Evolutionary conservation across 1,139 yeast species (phyloP).

Genomic region (Petasospora rhodanensis): DNA sequence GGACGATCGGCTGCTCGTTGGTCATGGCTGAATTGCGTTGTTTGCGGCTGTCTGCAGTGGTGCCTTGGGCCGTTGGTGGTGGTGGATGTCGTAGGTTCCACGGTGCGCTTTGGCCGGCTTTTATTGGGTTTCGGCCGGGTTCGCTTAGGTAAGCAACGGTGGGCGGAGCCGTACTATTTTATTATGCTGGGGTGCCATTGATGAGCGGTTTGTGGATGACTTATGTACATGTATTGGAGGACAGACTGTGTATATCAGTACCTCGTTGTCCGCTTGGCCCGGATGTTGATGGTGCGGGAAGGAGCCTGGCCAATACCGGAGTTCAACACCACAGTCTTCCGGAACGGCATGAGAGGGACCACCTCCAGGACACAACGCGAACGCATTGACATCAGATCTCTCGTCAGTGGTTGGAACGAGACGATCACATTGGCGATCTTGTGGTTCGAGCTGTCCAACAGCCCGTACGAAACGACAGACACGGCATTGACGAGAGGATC

Average conservation of each 20-base stretch:
- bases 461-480: constrained; percentile 28
- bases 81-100: not conserved
- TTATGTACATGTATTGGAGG: not conserved
- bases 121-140: no score
- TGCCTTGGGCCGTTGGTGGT: not conserved
- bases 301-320: constrained; percentile 15
- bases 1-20: constrained; percentile 42
- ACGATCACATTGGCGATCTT: no score
- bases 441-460: no score
- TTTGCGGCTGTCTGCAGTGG: not conserved
- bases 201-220: no score
- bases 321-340: constrained; percentile 25
- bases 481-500: no score
- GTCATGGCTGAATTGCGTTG: not conserved
- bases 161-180: no score
- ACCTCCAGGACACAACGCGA: constrained; percentile 30
- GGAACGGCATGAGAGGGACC: constrained; percentile 24
- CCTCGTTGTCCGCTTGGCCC: constrained; percentile 23
- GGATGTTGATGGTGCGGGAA: constrained; percentile 26
- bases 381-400: not conserved
- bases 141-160: no score
- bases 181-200: no score
- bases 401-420: not conserved
- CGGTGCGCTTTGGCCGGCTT: no score
- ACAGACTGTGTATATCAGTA: not conserved